These are phyloP conservation scores for Fusarium sp. DNA, from an alignment of 2,329 filamentous ascomycete genomes.

Conservation along the genomic window DNA sequence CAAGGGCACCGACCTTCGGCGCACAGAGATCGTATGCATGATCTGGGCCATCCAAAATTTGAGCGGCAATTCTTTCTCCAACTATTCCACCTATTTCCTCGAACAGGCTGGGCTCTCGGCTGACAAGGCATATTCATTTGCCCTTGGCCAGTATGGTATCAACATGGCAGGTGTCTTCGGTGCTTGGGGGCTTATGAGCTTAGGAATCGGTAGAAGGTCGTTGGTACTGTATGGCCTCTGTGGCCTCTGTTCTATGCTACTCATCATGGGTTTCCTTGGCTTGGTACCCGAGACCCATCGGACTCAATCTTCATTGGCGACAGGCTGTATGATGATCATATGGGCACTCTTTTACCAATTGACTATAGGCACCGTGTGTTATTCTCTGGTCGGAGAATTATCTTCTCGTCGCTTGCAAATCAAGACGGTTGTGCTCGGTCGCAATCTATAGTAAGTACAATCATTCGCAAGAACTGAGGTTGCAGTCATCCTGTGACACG, in stretches of 20 bases:
- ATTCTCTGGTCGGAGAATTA: conserved; percentile 87
- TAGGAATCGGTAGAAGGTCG: conserved; percentile 78
- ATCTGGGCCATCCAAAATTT: conserved; percentile 74
- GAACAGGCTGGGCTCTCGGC: conserved; percentile 68
- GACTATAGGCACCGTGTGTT: conserved; percentile 89
- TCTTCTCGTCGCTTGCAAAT: conserved; percentile 86
- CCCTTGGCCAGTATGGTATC: conserved; percentile 74
- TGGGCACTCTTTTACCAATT: conserved; percentile 89
- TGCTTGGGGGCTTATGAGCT: conserved; percentile 82
- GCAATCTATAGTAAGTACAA: conserved; percentile 74
- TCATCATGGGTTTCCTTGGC: conserved; percentile 86
- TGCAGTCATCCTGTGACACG: neutral
- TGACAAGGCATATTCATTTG: conserved; percentile 67
- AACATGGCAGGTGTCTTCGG: conserved; percentile 86
- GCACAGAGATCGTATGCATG: conserved; percentile 78
- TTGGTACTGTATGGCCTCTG: conserved; percentile 82
- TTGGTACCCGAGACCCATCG: conserved; percentile 73
- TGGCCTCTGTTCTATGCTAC: conserved; percentile 79
- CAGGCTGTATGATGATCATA: conserved; percentile 84
- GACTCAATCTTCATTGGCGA: conserved; percentile 75
- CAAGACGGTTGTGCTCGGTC: conserved; percentile 90
- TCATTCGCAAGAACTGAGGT: neutral
- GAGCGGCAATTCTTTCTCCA: conserved; percentile 72
- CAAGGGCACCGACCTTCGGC: conserved; percentile 79
- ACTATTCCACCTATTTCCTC: conserved; percentile 74